A percentile compares a stretch with the other conserved stretches of the same genome.
These are phyloP conservation scores for Candida incommunis DNA, from an alignment of 805 yeast genomes.

Conservation along the genomic window DNA sequence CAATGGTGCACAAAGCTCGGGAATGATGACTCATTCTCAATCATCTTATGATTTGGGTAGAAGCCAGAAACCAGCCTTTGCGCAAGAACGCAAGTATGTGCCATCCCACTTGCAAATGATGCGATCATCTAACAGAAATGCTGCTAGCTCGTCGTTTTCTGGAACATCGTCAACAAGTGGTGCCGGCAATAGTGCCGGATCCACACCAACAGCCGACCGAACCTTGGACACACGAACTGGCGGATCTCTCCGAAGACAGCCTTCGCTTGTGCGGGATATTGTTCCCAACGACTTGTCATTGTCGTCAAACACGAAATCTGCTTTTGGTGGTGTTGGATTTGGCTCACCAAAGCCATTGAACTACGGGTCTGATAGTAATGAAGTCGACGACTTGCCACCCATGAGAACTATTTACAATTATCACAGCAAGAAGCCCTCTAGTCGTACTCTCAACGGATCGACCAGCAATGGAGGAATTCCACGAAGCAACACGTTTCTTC, in stretches of 20 bases:
- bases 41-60: background rate
- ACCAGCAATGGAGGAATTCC: background rate
- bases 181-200: too few species aligned
- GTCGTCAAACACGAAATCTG: background rate
- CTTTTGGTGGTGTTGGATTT: background rate
- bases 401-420: background rate
- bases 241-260: background rate
- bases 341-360: background rate
- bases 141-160: background rate
- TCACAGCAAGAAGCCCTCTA: background rate
- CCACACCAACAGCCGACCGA: too few species aligned
- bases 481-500: background rate
- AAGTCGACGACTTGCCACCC: conserved; percentile 1
- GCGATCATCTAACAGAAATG: background rate
- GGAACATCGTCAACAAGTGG: background rate
- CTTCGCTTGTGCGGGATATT: background rate
- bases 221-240: too few species aligned
- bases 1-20: background rate
- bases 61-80: background rate
- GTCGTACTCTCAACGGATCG: background rate
- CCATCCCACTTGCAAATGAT: background rate
- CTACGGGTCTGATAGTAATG: background rate
- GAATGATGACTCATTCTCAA: background rate
- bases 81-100: background rate
- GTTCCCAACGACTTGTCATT: background rate